A percentile compares a stretch with the other conserved stretches of the same genome.
Evolutionary conservation across 306 rosid species (phyloP).

Genomic region (Cucurbita pepo): DNA sequence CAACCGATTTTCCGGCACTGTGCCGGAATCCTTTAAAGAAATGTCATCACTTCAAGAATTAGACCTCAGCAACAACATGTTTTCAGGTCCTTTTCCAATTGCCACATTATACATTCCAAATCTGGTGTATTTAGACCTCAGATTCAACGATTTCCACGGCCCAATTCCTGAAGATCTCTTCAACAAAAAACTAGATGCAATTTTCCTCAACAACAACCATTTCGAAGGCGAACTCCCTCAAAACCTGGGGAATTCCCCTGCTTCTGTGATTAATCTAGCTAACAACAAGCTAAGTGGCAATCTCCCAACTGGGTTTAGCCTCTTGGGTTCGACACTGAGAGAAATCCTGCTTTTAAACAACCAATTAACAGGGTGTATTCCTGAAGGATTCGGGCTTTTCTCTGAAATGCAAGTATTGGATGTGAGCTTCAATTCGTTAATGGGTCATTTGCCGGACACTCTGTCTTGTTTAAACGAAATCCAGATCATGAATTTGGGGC

Average conservation of each 20-base stretch:
- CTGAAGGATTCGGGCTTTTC: slow-evolving; percentile 80
- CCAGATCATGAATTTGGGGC: slow-evolving; percentile 71
- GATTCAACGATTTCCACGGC: slow-evolving; percentile 68
- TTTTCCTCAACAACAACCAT: slow-evolving; percentile 71
- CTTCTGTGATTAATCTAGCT: slow-evolving; percentile 83
- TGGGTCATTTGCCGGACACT: slow-evolving; percentile 90
- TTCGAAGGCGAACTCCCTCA: slow-evolving; percentile 74
- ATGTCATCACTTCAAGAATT: slow-evolving; percentile 54
- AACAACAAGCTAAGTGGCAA: slow-evolving; percentile 58
- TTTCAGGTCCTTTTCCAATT: slow-evolving; percentile 69
- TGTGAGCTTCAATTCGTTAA: slow-evolving; percentile 61
- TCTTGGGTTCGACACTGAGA: slow-evolving; percentile 43
- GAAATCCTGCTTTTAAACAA: slow-evolving; percentile 84
- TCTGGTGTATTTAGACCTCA: slow-evolving; percentile 71
- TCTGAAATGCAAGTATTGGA: slow-evolving; percentile 80
- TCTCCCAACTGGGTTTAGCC: slow-evolving; percentile 61
- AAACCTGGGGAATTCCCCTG: slow-evolving; percentile 67
- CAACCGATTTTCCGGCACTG: slow-evolving; percentile 52
- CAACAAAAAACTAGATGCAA: slow-evolving; percentile 64
- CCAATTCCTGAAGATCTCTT: slow-evolving; percentile 65
- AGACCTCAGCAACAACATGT: slow-evolving; percentile 74
- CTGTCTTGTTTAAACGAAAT: slow-evolving; percentile 62
- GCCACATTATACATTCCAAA: slow-evolving; percentile 44
- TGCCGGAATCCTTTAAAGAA: slow-evolving; percentile 57
- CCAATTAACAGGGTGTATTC: slow-evolving; percentile 75